Evolutionary conservation across 176 grass and related monocot species (phyloP).

Genomic region (Paspalum notatum): DNA sequence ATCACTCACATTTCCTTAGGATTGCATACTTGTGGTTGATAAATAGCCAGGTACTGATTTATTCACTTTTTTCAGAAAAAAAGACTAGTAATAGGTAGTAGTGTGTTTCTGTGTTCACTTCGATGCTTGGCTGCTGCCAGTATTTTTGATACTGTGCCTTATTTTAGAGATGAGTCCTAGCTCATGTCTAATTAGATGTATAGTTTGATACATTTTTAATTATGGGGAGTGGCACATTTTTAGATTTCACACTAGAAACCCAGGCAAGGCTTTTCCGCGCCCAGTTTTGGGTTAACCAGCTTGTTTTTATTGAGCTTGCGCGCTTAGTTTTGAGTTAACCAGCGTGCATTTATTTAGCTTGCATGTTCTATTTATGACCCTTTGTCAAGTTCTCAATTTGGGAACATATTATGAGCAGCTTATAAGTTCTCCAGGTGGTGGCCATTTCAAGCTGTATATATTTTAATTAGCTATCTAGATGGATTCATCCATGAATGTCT

Average conservation of each 20-base stretch:
- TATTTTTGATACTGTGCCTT: neutral
- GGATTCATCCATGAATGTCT: too few species aligned
- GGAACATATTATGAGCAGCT: too few species aligned
- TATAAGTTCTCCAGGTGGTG: too few species aligned
- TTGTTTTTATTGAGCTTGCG: too few species aligned
- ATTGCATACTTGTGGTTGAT: neutral
- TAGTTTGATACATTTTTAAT: neutral
- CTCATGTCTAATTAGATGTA: neutral
- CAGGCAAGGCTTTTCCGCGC: too few species aligned
- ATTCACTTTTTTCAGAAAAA: neutral
- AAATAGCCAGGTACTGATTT: neutral
- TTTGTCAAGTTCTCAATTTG: too few species aligned
- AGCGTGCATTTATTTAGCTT: too few species aligned
- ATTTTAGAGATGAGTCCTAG: neutral
- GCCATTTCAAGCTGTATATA: too few species aligned
- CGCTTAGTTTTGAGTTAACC: too few species aligned
- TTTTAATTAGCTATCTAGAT: too few species aligned
- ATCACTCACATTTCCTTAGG: conserved; percentile 1
- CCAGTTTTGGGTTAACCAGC: too few species aligned
- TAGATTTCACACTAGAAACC: neutral
- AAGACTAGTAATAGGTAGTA: neutral
- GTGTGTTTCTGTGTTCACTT: neutral
- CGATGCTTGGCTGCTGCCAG: neutral
- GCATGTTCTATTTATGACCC: too few species aligned
- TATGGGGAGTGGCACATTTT: neutral